A percentile compares a stretch with the other conserved stretches of the same genome.
Conservation (phyloP, 768 basidiomycete genomes). For the Tephrocybe sp. region DNA sequence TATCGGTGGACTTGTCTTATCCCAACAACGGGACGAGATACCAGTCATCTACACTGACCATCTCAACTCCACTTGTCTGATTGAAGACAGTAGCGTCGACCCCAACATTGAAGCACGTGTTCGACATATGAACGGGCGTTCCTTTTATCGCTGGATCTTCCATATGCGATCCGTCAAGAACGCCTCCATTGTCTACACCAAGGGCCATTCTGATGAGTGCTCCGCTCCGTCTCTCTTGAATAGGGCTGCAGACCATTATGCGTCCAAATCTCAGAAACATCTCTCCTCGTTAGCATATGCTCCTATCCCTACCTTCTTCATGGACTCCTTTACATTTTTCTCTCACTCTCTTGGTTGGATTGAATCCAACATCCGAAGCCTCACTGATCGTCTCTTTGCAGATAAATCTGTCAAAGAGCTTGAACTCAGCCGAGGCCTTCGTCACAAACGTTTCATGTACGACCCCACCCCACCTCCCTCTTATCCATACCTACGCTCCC, state of each 20-base stretch:
- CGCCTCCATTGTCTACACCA: not conserved
- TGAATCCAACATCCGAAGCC: conserved; percentile 13
- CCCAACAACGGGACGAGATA: not conserved
- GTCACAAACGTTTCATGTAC: not conserved
- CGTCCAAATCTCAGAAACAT: conserved; percentile 6
- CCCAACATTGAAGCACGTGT: conserved; percentile 4
- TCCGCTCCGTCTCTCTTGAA: conserved; percentile 4
- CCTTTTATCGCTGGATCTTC: conserved; percentile 24
- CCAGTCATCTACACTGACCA: conserved; percentile 26
- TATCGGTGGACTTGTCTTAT: conserved; percentile 15
- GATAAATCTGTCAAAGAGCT: not conserved
- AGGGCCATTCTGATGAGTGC: conserved; percentile 6
- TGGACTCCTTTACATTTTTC: conserved; percentile 16
- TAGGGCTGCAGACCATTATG: conserved; percentile 12
- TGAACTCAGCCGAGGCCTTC: not conserved
- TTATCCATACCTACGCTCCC: not conserved
- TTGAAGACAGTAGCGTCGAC: conserved; percentile 15
- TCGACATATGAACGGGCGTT: conserved; percentile 20
- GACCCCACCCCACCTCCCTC: not conserved
- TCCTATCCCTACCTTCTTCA: conserved; percentile 16
- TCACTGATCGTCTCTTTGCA: not conserved
- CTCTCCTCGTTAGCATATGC: not conserved
- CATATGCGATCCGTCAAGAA: not conserved
- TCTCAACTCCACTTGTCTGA: conserved; percentile 19
- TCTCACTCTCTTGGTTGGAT: conserved; percentile 16